These are phyloP conservation scores for Eutypa lata DNA, from an alignment of 2,329 filamentous ascomycete species.

Conservation along the genomic window DNA sequence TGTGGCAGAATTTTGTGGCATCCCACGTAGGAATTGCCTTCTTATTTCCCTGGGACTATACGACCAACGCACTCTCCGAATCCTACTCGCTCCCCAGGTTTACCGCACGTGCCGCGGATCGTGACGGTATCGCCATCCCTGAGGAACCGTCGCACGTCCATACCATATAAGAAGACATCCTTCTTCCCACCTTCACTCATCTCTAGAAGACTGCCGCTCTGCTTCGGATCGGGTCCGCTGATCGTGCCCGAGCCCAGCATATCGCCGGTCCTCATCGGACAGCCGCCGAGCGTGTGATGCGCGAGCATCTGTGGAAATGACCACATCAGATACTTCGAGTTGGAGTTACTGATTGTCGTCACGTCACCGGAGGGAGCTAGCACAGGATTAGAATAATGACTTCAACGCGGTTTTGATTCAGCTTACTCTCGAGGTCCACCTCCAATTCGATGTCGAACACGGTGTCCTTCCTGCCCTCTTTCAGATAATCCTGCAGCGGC, in stretches of 20 bases:
- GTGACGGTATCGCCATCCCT: constrained; percentile 44
- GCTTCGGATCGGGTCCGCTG: constrained; percentile 36
- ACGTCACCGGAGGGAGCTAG: constrained; percentile 43
- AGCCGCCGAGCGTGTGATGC: constrained; percentile 75
- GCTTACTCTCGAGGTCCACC: constrained; percentile 59
- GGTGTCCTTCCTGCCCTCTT: constrained; percentile 54
- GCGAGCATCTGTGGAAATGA: constrained; percentile 82
- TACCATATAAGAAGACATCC: constrained; percentile 36
- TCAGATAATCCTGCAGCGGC: constrained; percentile 44
- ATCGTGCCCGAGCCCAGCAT: constrained; percentile 79
- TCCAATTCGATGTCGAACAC: constrained; percentile 69
- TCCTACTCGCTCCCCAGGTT: constrained; percentile 34
- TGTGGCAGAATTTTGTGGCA: too few species aligned
- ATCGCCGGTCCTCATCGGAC: constrained; percentile 70
- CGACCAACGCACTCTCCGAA: constrained; percentile 41
- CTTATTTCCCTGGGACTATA: constrained; percentile 13
- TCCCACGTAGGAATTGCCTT: too few species aligned
- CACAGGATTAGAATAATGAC: constrained; percentile 4
- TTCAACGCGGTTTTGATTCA: too few species aligned
- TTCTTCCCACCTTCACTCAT: constrained; percentile 43
- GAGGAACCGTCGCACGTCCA: constrained; percentile 40
- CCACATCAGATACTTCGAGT: constrained; percentile 68
- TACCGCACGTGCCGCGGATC: constrained; percentile 35
- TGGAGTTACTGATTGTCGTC: constrained; percentile 59
- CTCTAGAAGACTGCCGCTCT: constrained; percentile 44